These are phyloP conservation scores for Apiotrichum akiyoshidainum DNA, from an alignment of 1,284 basidiomycete species.

Conservation along the genomic window DNA sequence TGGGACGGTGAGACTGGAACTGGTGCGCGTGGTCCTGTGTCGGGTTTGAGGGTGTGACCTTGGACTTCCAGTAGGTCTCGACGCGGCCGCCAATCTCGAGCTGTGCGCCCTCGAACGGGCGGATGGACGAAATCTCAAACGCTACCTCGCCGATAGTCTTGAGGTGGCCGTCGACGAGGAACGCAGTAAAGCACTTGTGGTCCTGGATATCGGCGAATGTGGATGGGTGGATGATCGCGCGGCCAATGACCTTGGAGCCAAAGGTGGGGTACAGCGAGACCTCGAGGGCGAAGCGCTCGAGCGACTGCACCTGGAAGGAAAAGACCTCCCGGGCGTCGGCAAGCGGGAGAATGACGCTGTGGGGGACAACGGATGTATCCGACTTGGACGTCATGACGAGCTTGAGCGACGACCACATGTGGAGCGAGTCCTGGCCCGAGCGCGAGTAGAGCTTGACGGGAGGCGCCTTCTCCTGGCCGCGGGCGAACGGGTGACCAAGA, in stretches of 20 bases:
- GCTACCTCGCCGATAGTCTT: slow-evolving; percentile 93
- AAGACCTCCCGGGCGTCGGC: slow-evolving; percentile 77
- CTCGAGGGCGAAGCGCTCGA: slow-evolving; percentile 77
- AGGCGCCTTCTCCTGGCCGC: slow-evolving; percentile 36
- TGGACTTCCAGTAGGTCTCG: slow-evolving; percentile 96
- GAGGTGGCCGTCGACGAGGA: slow-evolving; percentile 86
- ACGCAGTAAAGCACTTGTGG: slow-evolving; percentile 61
- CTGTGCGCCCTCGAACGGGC: slow-evolving; percentile 86
- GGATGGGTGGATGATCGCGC: slow-evolving; percentile 80
- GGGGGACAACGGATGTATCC: slow-evolving; percentile 77
- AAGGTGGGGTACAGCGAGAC: slow-evolving; percentile 97
- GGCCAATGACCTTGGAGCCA: slow-evolving; percentile 95
- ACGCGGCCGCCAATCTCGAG: slow-evolving; percentile 93
- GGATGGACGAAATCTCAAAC: slow-evolving; percentile 84
- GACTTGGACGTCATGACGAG: slow-evolving; percentile 84
- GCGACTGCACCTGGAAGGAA: slow-evolving; percentile 76
- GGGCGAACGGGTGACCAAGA: slow-evolving; percentile 64
- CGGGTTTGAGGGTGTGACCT: slow-evolving; percentile 59
- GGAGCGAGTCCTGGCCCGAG: slow-evolving; percentile 46
- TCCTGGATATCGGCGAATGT: slow-evolving; percentile 64
- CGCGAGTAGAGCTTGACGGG: slow-evolving; percentile 57
- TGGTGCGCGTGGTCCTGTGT: slow-evolving; percentile 52
- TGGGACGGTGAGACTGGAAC: slow-evolving; percentile 47
- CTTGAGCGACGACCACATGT: slow-evolving; percentile 71
- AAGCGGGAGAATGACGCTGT: slow-evolving; percentile 81